phyloP scores from a whole-genome alignment of 257 asterid species.

The Gentiana dahurica region DNA sequence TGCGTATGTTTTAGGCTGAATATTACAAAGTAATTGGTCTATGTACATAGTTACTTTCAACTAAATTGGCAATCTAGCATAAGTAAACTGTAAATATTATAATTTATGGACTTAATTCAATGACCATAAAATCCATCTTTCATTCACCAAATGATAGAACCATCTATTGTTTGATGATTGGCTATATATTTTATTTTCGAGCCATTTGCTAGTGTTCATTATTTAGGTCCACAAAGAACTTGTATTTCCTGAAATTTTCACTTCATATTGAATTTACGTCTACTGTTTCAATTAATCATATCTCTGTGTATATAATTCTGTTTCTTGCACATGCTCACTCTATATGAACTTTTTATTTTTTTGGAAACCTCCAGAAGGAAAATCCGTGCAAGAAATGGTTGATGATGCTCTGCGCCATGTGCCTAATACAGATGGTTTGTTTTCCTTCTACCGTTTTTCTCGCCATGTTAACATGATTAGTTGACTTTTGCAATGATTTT shows the following conservation, averaged over 20 bases:
- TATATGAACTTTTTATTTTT: constrained; percentile 15
- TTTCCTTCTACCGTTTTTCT: constrained; percentile 9
- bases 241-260: too few species aligned
- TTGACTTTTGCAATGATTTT: constrained; percentile 5
- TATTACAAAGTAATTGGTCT: background rate
- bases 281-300: background rate
- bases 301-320: background rate
- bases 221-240: too few species aligned
- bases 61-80: background rate
- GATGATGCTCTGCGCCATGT: constrained; percentile 78
- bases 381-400: constrained; percentile 90
- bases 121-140: background rate
- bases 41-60: background rate
- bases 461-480: constrained; percentile 6
- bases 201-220: too few species aligned
- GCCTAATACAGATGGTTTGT: constrained; percentile 72
- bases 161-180: too few species aligned
- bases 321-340: background rate
- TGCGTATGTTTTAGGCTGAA: constrained; percentile 48
- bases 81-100: background rate
- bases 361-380: constrained; percentile 62
- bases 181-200: too few species aligned
- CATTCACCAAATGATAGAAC: background rate
- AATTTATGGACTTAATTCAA: background rate
- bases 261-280: too few species aligned